Percentiles rank a stretch among this genome's conserved stretches.
phyloP scores from a whole-genome alignment of 2,329 filamentous ascomycete genomes.

The Neopestalotiopsis rosae region DNA sequence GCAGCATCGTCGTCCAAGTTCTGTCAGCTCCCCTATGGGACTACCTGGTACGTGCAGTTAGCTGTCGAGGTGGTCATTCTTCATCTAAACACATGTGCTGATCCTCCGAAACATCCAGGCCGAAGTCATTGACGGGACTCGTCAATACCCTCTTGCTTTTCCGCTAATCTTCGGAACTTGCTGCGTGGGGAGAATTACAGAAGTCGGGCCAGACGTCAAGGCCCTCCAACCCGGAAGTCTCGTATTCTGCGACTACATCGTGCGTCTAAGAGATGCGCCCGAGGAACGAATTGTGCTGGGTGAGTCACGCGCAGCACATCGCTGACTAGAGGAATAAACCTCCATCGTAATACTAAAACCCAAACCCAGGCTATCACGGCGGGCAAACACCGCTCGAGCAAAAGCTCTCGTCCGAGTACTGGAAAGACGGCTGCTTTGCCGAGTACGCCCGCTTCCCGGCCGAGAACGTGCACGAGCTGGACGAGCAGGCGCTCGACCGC shows the following conservation, averaged over 20 bases:
- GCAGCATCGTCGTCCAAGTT: slow-evolving; percentile 3
- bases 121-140: slow-evolving; percentile 3
- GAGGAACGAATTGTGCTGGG: slow-evolving; percentile 8
- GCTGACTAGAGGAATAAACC: no score
- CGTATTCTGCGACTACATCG: slow-evolving; percentile 7
- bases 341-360: background rate
- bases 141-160: slow-evolving; percentile 3
- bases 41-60: background rate
- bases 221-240: background rate
- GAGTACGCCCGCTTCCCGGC: slow-evolving; percentile 7
- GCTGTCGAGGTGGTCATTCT: background rate
- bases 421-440: slow-evolving; percentile 12
- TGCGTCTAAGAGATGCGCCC: slow-evolving; percentile 5
- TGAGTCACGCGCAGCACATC: background rate
- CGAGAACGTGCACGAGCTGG: slow-evolving; percentile 10
- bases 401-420: slow-evolving; percentile 5
- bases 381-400: slow-evolving; percentile 1
- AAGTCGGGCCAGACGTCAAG: slow-evolving; percentile 11
- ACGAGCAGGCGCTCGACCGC: background rate
- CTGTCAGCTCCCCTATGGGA: slow-evolving; percentile 3
- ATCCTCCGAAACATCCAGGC: background rate
- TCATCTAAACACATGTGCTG: background rate
- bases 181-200: slow-evolving; percentile 1
- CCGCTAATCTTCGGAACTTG: slow-evolving; percentile 8
- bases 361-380: background rate